Evolutionary conservation across 306 rosid species (phyloP).

Genomic region (Quercus aquifolioides): DNA sequence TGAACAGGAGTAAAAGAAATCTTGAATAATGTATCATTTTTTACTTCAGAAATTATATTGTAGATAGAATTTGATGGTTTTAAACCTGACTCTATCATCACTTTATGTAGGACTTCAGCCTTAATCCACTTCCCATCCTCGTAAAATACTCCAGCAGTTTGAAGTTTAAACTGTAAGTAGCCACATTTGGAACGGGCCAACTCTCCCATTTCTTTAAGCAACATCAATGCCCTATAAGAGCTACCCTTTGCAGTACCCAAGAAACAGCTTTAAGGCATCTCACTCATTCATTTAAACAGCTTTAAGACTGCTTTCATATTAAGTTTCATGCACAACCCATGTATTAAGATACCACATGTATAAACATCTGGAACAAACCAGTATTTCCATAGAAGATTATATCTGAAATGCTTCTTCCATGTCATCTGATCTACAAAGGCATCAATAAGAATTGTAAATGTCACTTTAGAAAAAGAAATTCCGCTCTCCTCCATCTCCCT

Average conservation of each 20-base stretch:
- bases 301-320: conserved; percentile 67
- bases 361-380: conserved; percentile 60
- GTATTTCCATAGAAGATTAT: conserved; percentile 61
- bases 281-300: conserved; percentile 49
- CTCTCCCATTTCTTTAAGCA: conserved; percentile 65
- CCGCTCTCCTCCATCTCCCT: conserved; percentile 71
- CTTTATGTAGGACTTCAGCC: conserved; percentile 49
- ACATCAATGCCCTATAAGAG: conserved; percentile 67
- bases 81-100: conserved; percentile 48
- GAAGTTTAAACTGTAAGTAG: conserved; percentile 55
- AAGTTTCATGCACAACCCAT: conserved; percentile 62
- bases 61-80: conserved; percentile 47
- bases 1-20: neutral
- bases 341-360: conserved; percentile 59
- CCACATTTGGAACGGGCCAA: conserved; percentile 62
- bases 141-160: conserved; percentile 54
- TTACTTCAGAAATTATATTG: conserved; percentile 34
- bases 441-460: conserved; percentile 62
- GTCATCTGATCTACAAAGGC: conserved; percentile 41
- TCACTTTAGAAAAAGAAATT: conserved; percentile 63
- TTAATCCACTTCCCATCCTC: conserved; percentile 58
- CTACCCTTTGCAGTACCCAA: conserved; percentile 74
- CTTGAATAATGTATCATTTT: conserved; percentile 6
- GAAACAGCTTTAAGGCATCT: conserved; percentile 35
- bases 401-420: conserved; percentile 56